These are phyloP conservation scores for Penicillium mononematosum DNA, from an alignment of 495 filamentous ascomycete species.

Conservation along the genomic window DNA sequence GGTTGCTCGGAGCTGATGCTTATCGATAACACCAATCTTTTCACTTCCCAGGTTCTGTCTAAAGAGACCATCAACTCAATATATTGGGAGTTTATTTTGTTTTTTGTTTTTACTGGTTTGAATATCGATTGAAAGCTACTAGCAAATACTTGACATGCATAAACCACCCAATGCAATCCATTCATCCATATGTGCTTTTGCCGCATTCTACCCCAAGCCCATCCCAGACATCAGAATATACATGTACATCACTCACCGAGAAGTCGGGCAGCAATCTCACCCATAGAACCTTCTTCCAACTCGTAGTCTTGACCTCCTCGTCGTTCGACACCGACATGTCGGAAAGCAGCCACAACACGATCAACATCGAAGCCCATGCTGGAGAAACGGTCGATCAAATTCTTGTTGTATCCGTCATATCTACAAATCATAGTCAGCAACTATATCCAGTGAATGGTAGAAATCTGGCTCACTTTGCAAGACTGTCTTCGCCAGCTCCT, in stretches of 20 bases:
- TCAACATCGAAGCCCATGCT: constrained; percentile 95
- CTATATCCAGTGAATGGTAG: background rate
- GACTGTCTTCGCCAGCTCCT: constrained; percentile 41
- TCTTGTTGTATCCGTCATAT: constrained; percentile 86
- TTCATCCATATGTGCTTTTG: background rate
- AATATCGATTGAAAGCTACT: background rate
- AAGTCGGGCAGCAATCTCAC: constrained; percentile 81
- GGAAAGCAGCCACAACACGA: constrained; percentile 80
- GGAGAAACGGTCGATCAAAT: constrained; percentile 83
- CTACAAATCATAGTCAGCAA: constrained; percentile 41
- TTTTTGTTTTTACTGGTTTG: background rate
- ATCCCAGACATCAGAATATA: constrained; percentile 3
- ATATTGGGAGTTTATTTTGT: background rate
- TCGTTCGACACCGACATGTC: constrained; percentile 75
- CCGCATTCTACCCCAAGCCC: constrained; percentile 3
- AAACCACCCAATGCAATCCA: constrained; percentile 9
- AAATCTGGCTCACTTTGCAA: constrained; percentile 40
- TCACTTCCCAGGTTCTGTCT: background rate
- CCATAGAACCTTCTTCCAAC: constrained; percentile 82
- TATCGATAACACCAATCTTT: constrained; percentile 16
- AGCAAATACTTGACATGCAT: background rate
- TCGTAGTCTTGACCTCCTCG: constrained; percentile 77
- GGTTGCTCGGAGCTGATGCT: background rate
- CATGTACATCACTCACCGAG: constrained; percentile 65
- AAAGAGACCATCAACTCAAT: background rate